Conservation (phyloP, 2,329 filamentous ascomycete species). For the Colletotrichum liriopes region DNA sequence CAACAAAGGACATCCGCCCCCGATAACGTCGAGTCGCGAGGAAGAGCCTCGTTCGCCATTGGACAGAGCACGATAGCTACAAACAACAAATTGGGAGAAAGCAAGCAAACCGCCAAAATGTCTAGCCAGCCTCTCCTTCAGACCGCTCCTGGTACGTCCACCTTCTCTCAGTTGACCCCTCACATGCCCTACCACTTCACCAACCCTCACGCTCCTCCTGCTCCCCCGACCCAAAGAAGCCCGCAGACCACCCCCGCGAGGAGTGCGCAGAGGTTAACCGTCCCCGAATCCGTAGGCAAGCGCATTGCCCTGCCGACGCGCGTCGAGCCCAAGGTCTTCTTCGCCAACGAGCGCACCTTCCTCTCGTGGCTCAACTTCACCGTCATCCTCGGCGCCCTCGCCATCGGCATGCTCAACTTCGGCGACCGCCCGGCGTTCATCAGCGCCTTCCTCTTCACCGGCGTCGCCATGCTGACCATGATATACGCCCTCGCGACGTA, state of each 20-base stretch:
- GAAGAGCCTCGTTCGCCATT: not conserved
- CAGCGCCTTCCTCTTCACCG: constrained; percentile 92
- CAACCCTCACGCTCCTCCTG: not conserved
- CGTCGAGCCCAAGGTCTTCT: constrained; percentile 99
- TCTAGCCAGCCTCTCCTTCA: constrained; percentile 97
- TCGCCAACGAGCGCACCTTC: constrained; percentile 99
- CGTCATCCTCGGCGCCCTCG: constrained; percentile 95
- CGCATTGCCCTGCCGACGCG: constrained; percentile 97
- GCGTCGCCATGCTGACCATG: constrained; percentile 96
- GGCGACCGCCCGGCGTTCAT: constrained; percentile 96
- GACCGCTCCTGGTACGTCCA: constrained; percentile 83
- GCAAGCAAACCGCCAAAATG: constrained; percentile 69
- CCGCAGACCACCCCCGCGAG: constrained; percentile 2
- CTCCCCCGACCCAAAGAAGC: constrained; percentile 12
- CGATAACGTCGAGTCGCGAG: not conserved
- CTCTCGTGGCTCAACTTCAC: constrained; percentile 99
- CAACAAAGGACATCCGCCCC: not conserved
- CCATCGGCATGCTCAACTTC: constrained; percentile 98
- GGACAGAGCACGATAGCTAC: not conserved
- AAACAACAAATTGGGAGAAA: not conserved
- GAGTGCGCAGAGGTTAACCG: constrained; percentile 34
- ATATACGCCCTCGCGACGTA: constrained; percentile 95
- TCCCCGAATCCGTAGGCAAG: constrained; percentile 78
- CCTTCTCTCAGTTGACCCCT: not conserved
- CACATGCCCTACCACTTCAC: not conserved